phyloP scores from a whole-genome alignment of 2,329 filamentous ascomycete species.

The Leptographium lundbergii region DNA sequence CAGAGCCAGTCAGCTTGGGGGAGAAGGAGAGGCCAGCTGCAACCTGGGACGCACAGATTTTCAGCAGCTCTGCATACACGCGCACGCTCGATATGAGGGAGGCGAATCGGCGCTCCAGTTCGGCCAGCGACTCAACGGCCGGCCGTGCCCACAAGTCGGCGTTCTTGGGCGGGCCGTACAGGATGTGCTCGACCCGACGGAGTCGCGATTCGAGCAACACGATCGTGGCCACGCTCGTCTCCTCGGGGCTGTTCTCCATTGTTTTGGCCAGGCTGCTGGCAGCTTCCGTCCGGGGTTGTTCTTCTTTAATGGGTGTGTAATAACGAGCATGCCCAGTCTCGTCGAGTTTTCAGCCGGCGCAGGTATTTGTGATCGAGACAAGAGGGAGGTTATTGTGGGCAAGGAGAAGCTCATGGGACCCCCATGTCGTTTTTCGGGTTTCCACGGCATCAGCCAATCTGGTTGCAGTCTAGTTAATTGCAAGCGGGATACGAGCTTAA shows the following conservation, averaged over 20 bases:
- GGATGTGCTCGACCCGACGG: slow-evolving; percentile 43
- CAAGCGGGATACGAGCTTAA: neutral
- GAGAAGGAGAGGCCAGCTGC: neutral
- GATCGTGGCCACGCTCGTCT: slow-evolving; percentile 42
- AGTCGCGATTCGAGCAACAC: slow-evolving; percentile 46
- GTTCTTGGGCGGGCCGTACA: slow-evolving; percentile 33
- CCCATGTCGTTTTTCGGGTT: neutral
- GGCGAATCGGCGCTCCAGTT: slow-evolving; percentile 42
- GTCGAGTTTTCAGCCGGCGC: too few relatives aligned
- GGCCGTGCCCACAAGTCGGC: slow-evolving; percentile 24
- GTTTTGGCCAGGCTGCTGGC: neutral
- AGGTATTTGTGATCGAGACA: neutral
- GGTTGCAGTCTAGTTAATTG: neutral
- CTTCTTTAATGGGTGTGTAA: neutral
- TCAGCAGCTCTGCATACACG: slow-evolving; percentile 46
- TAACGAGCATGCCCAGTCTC: too few relatives aligned
- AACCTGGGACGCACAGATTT: slow-evolving; percentile 36
- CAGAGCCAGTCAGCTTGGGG: neutral
- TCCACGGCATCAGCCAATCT: neutral
- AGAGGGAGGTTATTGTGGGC: neutral
- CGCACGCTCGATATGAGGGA: slow-evolving; percentile 36
- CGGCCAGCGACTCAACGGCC: slow-evolving; percentile 30
- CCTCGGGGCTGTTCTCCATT: slow-evolving; percentile 28
- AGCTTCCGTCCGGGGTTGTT: too few relatives aligned
- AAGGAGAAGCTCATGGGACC: neutral